Evolutionary conservation across 83 land plant species (phyloP), one percentile per base, ranked within the genome.

Genomic region (Picea engelmannii): DNA sequence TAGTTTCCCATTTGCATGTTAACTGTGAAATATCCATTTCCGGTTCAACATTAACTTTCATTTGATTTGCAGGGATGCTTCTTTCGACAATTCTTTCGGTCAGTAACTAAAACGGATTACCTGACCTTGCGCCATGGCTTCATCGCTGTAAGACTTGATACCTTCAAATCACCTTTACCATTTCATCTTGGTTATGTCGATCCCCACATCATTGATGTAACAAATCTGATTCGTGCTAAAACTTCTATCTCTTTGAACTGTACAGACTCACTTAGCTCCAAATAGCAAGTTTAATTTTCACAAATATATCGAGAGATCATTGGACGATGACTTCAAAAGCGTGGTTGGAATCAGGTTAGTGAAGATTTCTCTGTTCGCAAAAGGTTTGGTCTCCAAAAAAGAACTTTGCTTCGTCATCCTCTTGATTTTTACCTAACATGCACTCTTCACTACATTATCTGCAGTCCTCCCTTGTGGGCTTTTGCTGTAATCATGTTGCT

Each of bases 311-410:
- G 85, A 85, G 3, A 80, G 88, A 83, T 89, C 94, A 24, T 78
- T 92, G 17, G 91, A 92, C 15, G 94, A 92, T 59, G 94, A 92
- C 80, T 92, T 89, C 91, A 86, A 92, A 35, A 85, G 84, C 2
- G 94, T 92, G 11, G 91, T 92, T 15, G 90, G 94, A 21, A 87
- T 89, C 75, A 91, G 87, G 93, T 89, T 6, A 1, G 80, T 69
- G 4, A 15, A 9, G n/a, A 64, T 52, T 11, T 52, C 13, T 74
- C 10, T 82, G 31, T 74, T 11, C 58, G 2, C 3, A 52, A 52
- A 52, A 52, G 2, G 0, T 52, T 52, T 31, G 58, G 13, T 52
- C 58, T 52, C 11, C 13, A 10, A 11, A 55, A 52, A 52, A 11
- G 0, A 11, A 31, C 35, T 2, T 11, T 12, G 1, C 12, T 11